Percentiles rank a stretch among this genome's conserved stretches.
Evolutionary conservation across 2,329 filamentous ascomycete species (phyloP).

Genomic region (Ascochyta rabiei): DNA sequence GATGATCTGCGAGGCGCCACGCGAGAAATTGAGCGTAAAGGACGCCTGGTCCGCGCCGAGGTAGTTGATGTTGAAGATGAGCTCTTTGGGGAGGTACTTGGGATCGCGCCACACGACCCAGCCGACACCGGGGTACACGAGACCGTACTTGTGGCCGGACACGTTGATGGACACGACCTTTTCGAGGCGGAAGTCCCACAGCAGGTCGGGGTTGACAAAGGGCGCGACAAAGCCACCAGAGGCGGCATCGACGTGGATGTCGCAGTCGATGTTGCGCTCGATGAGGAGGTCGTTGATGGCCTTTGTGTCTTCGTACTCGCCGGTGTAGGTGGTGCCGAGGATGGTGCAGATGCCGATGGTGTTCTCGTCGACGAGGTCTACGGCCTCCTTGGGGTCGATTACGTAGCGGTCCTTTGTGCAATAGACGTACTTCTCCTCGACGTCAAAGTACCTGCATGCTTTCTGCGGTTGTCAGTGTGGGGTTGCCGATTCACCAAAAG

Average conservation of each 20-base stretch:
- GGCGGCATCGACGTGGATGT: conserved; percentile 93
- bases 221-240: conserved; percentile 92
- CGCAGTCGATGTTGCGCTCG: conserved; percentile 74
- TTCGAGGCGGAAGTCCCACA: conserved; percentile 91
- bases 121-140: conserved; percentile 85
- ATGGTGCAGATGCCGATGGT: conserved; percentile 91
- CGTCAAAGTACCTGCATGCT: conserved; percentile 79
- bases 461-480: conserved; percentile 56
- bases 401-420: conserved; percentile 67
- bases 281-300: conserved; percentile 86
- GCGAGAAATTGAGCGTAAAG: conserved; percentile 97
- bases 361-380: conserved; percentile 69
- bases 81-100: conserved; percentile 74
- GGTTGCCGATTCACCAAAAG: no score
- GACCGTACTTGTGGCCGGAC: conserved; percentile 85
- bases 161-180: conserved; percentile 94
- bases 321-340: conserved; percentile 91
- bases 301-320: conserved; percentile 91
- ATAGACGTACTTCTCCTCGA: conserved; percentile 83
- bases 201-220: conserved; percentile 80
- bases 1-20: conserved; percentile 92
- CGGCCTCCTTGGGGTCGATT: conserved; percentile 67
- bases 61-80: conserved; percentile 99
- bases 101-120: conserved; percentile 88
- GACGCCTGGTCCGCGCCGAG: conserved; percentile 93